These are phyloP conservation scores for Hysterium pulicare DNA, from an alignment of 2,329 filamentous ascomycete species.

Conservation along the genomic window DNA sequence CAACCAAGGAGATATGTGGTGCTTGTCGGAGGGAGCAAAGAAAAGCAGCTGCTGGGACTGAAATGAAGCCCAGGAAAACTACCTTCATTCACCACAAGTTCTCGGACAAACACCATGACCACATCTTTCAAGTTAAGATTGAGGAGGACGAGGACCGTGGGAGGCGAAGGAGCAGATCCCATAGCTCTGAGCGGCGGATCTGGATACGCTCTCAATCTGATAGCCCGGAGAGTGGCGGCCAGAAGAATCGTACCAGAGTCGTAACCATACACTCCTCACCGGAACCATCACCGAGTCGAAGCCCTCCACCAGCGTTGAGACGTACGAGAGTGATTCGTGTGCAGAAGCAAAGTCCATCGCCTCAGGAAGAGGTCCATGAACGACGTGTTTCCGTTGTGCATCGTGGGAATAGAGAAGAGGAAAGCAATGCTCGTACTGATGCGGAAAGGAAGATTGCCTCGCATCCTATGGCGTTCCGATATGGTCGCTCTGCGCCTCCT, in stretches of 20 bases:
- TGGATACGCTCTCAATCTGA: too few species aligned
- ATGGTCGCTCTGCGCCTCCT: conserved; percentile 5
- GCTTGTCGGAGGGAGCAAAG: conserved; percentile 24
- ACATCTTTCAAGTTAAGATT: conserved; percentile 4
- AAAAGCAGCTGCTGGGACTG: conserved; percentile 12
- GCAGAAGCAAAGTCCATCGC: too few species aligned
- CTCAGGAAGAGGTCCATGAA: too few species aligned
- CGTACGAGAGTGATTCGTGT: too few species aligned
- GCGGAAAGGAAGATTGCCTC: conserved; percentile 22
- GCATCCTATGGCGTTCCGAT: conserved; percentile 19
- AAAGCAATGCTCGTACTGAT: too few species aligned
- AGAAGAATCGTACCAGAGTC: too few species aligned
- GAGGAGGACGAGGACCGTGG: conserved; percentile 20
- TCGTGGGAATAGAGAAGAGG: too few species aligned
- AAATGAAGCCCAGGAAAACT: conserved; percentile 14
- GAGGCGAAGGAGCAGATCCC: conserved; percentile 11
- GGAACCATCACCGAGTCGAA: too few species aligned
- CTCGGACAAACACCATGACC: conserved; percentile 3
- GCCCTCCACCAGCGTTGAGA: too few species aligned
- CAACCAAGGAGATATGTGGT: conserved; percentile 23
- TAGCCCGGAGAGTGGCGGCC: too few species aligned
- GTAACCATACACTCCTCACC: too few species aligned
- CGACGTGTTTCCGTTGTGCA: too few species aligned
- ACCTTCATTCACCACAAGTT: conserved; percentile 14
- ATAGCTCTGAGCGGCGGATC: conserved; percentile 19